Evolutionary conservation across 495 filamentous ascomycete species (phyloP), one percentile per base, ranked within the genome.

Genomic region (Aspergillus mulundensis): DNA sequence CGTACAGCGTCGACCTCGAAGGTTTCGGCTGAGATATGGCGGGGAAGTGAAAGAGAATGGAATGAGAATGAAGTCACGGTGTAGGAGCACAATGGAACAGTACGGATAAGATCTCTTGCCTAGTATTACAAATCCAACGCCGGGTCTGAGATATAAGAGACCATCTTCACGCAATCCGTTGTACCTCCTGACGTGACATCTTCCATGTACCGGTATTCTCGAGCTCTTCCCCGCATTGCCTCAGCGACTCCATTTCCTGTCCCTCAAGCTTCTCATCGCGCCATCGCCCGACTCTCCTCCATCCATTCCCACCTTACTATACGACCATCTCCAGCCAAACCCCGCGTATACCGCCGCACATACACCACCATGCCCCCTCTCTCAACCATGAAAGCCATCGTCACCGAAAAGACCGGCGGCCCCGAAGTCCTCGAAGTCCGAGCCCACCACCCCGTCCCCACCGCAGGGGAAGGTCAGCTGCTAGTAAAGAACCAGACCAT

Each of bases 401-500:
- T 85, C 53, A 82, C 95, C 70, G 81, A 88, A 59, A 81, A 87
- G 67, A 84, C 80, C 40, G 93, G 93, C 55, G 92, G 89, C 30
- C 71, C 80, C 5, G 89, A 95, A 48, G 90, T 92, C 28, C 76
- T 97, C 19, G 70, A 91, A 60, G 84, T 87, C 71, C 85, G 78
- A 65, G 84, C 84, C 45, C 82, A 91, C 61, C 66, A 91, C 5
- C 90, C 90, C 19, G 85, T 96, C 10, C 91, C 93, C 0, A 72
- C 77, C 21, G 84, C 85, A 25, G 71, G 82, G 49, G 83, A 87
- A 40, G 87, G 84, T 44, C 78, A 97, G 55, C 57, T 97, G 25
- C 80, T 97, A 3, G 82, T 97, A 44, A 88, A 89, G 70, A 97
- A 97, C 66, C 83, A 89, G 53, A 88, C 83, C 63, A 81, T 89